Evolutionary conservation across 2,329 filamentous ascomycete species (phyloP), one percentile per base, ranked within the genome.

Genomic region (Penicillium sclerotiorum): DNA sequence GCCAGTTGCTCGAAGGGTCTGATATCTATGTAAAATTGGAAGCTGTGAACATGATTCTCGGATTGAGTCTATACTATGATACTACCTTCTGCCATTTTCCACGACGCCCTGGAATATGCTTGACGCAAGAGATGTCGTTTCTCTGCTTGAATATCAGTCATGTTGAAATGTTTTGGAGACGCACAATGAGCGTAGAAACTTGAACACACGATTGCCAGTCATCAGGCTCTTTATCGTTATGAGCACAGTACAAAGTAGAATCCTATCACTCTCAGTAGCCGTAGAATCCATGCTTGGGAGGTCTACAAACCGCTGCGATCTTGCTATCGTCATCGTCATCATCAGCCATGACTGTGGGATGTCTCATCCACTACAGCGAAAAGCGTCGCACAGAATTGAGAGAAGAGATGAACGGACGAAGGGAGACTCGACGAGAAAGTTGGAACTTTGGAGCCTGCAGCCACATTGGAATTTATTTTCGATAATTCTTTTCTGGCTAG

Each of bases 11-110:
- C 27, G 35, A 8, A 49, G 25, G n/a, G 38, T 15, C 22, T 43
- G 44, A 25, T 51, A 51, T 47, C 44, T 50, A 42, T 17, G 6
- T 27, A 18, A 20, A n/a, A n/a, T n/a, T n/a, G n/a, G n/a, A n/a
- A n/a, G n/a, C n/a, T n/a, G n/a, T n/a, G n/a, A n/a, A n/a, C n/a
- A n/a, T n/a, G n/a, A n/a, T n/a, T n/a, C n/a, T n/a, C n/a, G n/a
- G n/a, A n/a, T n/a, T n/a, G n/a, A n/a, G n/a, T n/a, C n/a, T n/a
- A n/a, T n/a, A n/a, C n/a, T n/a, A n/a, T n/a, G n/a, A 20, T 2
- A 8, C 39, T 50, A 54, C 44, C 40, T 46, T 36, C 51, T 40
- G 6, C 51, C 51, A 35, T 54, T 54, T 17, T 50, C 47, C 23
- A 54, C 40, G 5, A 54, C 11, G 18, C 51, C 51, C 35, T 35